A percentile compares a stretch with the other conserved stretches of the same genome.
Conservation (phyloP, 345 rosid species). For the Syzygium aromaticum region DNA sequence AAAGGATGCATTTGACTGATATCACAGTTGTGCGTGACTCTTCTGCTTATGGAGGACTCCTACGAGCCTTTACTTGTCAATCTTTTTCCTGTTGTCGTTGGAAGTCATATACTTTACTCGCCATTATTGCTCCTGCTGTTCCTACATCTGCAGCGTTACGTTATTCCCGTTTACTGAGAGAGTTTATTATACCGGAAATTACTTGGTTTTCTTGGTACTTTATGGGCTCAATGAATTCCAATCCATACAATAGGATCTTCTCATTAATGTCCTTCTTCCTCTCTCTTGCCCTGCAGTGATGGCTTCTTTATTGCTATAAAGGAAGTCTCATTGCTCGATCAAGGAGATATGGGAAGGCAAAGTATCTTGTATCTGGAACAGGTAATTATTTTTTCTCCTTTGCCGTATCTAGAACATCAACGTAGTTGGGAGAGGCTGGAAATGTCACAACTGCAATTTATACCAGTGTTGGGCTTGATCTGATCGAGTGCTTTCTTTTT, state of each 20-base stretch:
- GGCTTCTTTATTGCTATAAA: slow-evolving; percentile 90
- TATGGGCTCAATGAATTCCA: not conserved
- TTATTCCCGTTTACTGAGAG: not conserved
- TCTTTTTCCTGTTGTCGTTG: not conserved
- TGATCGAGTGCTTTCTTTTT: slow-evolving; percentile 5
- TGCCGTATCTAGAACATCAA: not conserved
- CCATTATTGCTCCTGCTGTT: not conserved
- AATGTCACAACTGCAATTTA: not conserved
- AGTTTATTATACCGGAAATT: not conserved
- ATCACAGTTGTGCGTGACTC: not conserved
- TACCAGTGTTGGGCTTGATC: not conserved
- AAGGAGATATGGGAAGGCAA: slow-evolving; percentile 70
- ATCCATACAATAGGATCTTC: not conserved
- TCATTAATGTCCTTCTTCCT: not conserved
- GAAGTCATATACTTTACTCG: not conserved
- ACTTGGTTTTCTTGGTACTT: not conserved
- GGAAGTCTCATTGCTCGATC: slow-evolving; percentile 92
- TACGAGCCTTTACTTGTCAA: not conserved
- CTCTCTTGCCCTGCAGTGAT: slow-evolving; percentile 32
- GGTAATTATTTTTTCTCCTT: slow-evolving; percentile 28
- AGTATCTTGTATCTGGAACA: slow-evolving; percentile 74
- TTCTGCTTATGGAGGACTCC: not conserved
- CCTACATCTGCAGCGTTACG: not conserved
- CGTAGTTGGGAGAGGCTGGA: not conserved
- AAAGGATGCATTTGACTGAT: not conserved